Conservation (phyloP, 305 asterid genomes). For the Fraxinus angustifolia region DNA sequence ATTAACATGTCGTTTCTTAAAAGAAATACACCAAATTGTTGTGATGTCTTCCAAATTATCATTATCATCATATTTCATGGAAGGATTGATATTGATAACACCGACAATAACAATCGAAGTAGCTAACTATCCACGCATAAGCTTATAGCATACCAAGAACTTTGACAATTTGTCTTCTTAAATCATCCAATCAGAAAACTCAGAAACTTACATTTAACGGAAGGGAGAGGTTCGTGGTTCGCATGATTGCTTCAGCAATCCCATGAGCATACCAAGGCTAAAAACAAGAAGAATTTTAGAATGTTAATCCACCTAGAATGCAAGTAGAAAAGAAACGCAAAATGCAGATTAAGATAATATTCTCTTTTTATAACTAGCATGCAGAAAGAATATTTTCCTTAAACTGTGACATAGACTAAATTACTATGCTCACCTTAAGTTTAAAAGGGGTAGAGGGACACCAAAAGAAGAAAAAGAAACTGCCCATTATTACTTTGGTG, state of each 20-base stretch:
- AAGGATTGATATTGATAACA: neutral
- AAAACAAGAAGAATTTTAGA: conserved; percentile 12
- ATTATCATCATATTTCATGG: neutral
- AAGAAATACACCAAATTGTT: neutral
- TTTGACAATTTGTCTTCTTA: neutral
- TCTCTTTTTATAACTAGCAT: neutral
- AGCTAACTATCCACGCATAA: neutral
- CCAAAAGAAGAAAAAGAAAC: neutral
- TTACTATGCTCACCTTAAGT: neutral
- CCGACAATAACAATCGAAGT: conserved; percentile 8
- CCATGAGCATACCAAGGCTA: conserved; percentile 99
- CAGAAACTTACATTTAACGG: conserved; percentile 72
- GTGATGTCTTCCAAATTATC: neutral
- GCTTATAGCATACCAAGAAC: neutral
- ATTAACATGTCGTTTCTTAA: no score
- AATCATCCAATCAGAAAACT: conserved; percentile 11
- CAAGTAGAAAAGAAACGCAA: conserved; percentile 6
- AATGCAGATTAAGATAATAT: neutral
- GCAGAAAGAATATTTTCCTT: neutral
- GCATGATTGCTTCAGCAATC: conserved; percentile 88
- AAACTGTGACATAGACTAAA: neutral
- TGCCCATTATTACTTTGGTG: neutral
- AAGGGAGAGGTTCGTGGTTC: conserved; percentile 85
- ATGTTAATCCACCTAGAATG: conserved; percentile 4
- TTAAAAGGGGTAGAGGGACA: neutral